Evolutionary conservation across 495 filamentous ascomycete species (phyloP).

Genomic region (Hypoxylon intermedium): DNA sequence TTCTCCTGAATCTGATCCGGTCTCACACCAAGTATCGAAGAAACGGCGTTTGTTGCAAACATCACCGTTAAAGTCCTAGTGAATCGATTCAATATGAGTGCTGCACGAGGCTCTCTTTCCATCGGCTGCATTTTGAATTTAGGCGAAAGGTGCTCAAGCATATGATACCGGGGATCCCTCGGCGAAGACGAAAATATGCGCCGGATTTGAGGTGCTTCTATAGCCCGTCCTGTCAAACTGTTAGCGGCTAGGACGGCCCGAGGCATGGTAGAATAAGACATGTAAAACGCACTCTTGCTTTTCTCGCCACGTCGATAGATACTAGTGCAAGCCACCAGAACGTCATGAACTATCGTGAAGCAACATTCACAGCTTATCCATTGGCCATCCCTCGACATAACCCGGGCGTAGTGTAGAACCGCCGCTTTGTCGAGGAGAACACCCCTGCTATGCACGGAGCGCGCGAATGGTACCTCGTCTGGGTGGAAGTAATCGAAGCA

Average conservation of each 20-base stretch:
- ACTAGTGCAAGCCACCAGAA: conserved; percentile 84
- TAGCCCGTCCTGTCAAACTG: conserved; percentile 67
- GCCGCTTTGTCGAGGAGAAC: conserved; percentile 85
- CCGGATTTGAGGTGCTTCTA: conserved; percentile 80
- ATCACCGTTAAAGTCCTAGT: conserved; percentile 83
- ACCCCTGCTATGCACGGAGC: conserved; percentile 72
- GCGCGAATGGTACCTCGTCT: conserved; percentile 78
- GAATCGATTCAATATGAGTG: conserved; percentile 86
- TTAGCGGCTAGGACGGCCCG: conserved; percentile 29
- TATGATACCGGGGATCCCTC: conserved; percentile 86
- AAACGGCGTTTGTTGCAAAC: conserved; percentile 81
- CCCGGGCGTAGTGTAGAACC: conserved; percentile 78
- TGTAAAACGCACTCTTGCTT: conserved; percentile 71
- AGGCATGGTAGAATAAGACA: conserved; percentile 9
- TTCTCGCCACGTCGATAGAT: conserved; percentile 73
- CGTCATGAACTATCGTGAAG: conserved; percentile 87
- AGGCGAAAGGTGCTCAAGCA: conserved; percentile 82
- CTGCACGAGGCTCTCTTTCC: conserved; percentile 80
- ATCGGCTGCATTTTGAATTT: conserved; percentile 76
- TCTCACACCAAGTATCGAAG: conserved; percentile 72
- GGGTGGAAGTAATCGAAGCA: conserved; percentile 89
- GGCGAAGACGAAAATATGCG: conserved; percentile 82
- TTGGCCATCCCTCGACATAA: conserved; percentile 70
- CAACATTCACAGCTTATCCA: conserved; percentile 89
- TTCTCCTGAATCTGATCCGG: conserved; percentile 70